Percentiles rank a stretch among this genome's conserved stretches.
Conservation (phyloP, 2,329 filamentous ascomycete genomes). For the Eutypa lata region DNA sequence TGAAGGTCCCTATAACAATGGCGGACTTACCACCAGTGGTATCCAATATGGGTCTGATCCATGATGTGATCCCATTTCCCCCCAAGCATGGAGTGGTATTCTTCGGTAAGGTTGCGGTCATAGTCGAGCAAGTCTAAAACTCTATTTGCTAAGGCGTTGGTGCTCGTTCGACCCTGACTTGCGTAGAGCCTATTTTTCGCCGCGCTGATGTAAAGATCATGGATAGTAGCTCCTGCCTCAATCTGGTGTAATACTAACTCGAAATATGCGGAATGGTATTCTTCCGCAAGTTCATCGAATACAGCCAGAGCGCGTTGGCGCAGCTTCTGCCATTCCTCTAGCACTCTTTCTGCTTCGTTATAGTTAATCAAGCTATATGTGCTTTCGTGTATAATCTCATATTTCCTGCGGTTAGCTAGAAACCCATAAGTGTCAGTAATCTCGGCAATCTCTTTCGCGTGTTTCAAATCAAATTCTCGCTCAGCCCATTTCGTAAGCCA, state of each 20-base stretch:
- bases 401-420: constrained; percentile 49
- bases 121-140: background rate
- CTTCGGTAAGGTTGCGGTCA: background rate
- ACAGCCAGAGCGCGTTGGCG: background rate
- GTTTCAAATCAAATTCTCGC: constrained; percentile 44
- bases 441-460: constrained; percentile 13
- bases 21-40: background rate
- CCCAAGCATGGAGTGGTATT: background rate
- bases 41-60: background rate
- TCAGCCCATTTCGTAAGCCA: constrained; percentile 38
- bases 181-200: background rate
- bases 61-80: background rate
- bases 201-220: background rate
- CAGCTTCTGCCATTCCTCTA: background rate
- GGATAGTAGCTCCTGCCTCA: background rate
- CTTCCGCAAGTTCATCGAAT: background rate
- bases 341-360: constrained; percentile 1
- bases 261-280: background rate
- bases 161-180: background rate
- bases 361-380: constrained; percentile 41
- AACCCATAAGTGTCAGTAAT: constrained; percentile 45
- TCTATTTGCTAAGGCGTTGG: background rate
- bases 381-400: constrained; percentile 53
- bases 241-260: background rate
- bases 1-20: background rate